Base-by-base conservation (phyloP, 805 yeast genomes). In the Pichia heedii region DNA sequence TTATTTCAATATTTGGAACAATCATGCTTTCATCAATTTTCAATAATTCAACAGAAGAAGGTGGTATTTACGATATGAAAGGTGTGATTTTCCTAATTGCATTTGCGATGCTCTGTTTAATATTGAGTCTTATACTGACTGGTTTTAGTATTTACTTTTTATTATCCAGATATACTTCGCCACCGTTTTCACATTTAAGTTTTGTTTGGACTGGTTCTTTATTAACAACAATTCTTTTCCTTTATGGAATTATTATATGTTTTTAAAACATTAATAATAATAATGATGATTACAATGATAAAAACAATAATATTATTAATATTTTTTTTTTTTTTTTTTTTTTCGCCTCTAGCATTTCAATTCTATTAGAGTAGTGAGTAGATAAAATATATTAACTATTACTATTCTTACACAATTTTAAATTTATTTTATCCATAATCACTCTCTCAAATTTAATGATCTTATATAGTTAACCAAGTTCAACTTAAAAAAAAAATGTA, bases 111-210 rank as follows among this genome's bases (percentile, higher is more conserved):
- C 56, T 73, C 42, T 41, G 67, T 5, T 54, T 73, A n/a, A 60
- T 75, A 16, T 54, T 74, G 34, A 44, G 50, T 30, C 36, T 42
- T 10, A 53, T 64, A 2, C 60, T 74, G 22, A 59, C 71, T 16
- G 63, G 68, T 9, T 57, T 67, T n/a, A 66, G 76, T 4, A 57
- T 72, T 37, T 68, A 73, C 27, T 56, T 76, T n/a, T 58, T 68
- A 37, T 55, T 71, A 57, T 57, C 69, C 46, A 62, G 78, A 16
- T 55, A 63, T 44, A 36, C 45, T 12, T 42, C 55, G 11, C 68
- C 73, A 2, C 66, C 68, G 3, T 42, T 65, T 48, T 60, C 68
- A 62, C 77, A 73, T 48, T 68, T 67, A 27, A 51, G 63, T 1
- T 48, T 65, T 11, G 73, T 74, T 18, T 73, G 75, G 65, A 39